These are phyloP conservation scores for Puccinellia tenuiflora DNA, from an alignment of 176 grass and related monocot genomes.

Conservation along the genomic window DNA sequence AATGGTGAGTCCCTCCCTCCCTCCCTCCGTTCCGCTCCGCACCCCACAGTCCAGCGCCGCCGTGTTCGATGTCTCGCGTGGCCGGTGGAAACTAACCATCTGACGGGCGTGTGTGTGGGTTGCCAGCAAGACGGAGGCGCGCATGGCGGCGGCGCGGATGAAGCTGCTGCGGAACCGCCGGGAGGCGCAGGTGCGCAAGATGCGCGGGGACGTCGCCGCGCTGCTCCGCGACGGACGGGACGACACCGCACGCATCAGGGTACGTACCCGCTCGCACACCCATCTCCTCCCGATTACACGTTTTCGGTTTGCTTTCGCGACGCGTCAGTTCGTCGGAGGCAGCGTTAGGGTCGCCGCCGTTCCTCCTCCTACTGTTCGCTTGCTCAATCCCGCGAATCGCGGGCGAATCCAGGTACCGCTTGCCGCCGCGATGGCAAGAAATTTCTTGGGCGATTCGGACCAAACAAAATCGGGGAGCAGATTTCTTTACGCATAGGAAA, in stretches of 20 bases:
- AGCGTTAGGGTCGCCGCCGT: not conserved
- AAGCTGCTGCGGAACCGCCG: conserved; percentile 77
- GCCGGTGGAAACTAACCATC: not conserved
- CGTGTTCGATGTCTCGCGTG: not conserved
- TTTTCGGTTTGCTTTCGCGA: not conserved
- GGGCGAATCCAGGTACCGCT: not conserved
- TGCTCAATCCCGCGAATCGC: not conserved
- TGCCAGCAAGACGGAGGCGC: conserved; percentile 79
- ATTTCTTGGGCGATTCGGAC: not conserved
- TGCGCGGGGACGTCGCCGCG: conserved; percentile 70
- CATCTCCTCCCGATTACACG: not conserved
- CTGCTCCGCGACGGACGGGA: conserved; percentile 67
- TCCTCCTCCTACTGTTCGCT: not conserved
- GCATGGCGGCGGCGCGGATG: conserved; percentile 82
- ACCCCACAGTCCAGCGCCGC: no score
- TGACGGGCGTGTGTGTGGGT: not conserved
- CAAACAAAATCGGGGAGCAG: not conserved
- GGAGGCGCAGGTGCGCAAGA: conserved; percentile 73
- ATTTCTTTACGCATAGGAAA: not conserved
- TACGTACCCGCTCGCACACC: conserved; percentile 10
- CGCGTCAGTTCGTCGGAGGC: not conserved
- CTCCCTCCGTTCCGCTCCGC: not conserved
- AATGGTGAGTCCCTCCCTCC: conserved; percentile 33
- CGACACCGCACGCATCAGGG: conserved; percentile 82
- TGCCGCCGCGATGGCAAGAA: not conserved